A percentile compares a stretch with the other conserved stretches of the same genome.
phyloP scores from a whole-genome alignment of 192 early-diverging fungal species.

The Rhizoclosmatium globosum region DNA sequence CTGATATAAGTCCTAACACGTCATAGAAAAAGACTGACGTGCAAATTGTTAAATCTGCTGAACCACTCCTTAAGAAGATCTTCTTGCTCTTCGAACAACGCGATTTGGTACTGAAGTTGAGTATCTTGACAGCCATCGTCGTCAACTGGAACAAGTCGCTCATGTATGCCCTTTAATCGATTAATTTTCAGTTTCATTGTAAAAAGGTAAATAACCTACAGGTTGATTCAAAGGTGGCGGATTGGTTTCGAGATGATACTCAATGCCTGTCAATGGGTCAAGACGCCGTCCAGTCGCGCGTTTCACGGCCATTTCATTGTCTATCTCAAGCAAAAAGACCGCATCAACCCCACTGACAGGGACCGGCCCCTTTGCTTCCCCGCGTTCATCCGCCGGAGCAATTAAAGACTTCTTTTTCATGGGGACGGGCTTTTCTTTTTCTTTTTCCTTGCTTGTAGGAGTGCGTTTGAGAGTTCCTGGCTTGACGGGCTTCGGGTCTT shows the following conservation, averaged over 20 bases:
- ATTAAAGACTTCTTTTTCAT: constrained; percentile 51
- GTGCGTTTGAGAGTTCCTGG: constrained; percentile 61
- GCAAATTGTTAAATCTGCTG: constrained; percentile 56
- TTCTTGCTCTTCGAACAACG: constrained; percentile 63
- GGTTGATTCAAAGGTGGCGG: constrained; percentile 61
- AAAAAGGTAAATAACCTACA: constrained; percentile 36
- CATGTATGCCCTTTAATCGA: constrained; percentile 48
- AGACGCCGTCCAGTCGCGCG: constrained; percentile 55
- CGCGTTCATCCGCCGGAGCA: constrained; percentile 36
- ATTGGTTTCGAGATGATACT: constrained; percentile 64
- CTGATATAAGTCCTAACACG: background rate
- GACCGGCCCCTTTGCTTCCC: constrained; percentile 32
- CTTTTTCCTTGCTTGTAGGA: constrained; percentile 39
- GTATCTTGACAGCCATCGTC: constrained; percentile 46
- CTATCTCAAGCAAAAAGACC: constrained; percentile 59
- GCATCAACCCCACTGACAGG: constrained; percentile 56
- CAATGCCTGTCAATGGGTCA: constrained; percentile 57
- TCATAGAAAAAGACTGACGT: constrained; percentile 27
- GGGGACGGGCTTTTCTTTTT: constrained; percentile 59
- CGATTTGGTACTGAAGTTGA: constrained; percentile 64
- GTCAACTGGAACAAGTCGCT: constrained; percentile 49
- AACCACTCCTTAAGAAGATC: constrained; percentile 65
- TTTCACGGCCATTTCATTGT: constrained; percentile 59
- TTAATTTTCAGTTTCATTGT: background rate
- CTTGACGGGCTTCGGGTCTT: constrained; percentile 70